phyloP scores from a whole-genome alignment of 345 rosid genomes.

The Nasturtium officinale region DNA sequence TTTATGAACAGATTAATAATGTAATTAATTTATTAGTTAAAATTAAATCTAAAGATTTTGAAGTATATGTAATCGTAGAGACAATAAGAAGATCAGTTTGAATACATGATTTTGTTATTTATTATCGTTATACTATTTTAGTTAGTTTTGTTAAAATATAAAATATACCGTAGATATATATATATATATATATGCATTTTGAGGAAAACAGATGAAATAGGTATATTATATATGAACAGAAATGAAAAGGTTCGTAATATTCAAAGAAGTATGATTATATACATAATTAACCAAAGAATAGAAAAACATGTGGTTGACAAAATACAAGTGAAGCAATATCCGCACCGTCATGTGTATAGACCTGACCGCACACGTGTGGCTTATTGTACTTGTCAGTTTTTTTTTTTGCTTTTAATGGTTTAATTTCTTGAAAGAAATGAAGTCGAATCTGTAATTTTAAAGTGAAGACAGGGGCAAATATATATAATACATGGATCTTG shows the following conservation, averaged over 20 bases:
- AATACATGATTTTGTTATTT: neutral
- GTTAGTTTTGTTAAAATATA: neutral
- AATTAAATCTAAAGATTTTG: neutral
- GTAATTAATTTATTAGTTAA: neutral
- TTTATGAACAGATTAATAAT: neutral
- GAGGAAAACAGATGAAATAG: too few species aligned
- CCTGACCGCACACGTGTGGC: conserved; percentile 43
- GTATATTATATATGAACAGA: too few species aligned
- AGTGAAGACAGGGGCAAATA: conserved; percentile 31
- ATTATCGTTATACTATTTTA: neutral
- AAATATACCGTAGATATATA: neutral
- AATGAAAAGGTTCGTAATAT: too few species aligned
- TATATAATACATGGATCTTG: conserved; percentile 39
- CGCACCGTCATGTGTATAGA: conserved; percentile 40
- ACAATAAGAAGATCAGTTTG: neutral
- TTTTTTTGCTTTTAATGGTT: conserved; percentile 17
- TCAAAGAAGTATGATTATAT: neutral
- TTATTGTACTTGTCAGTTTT: conserved; percentile 14
- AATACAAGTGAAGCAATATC: conserved; percentile 12
- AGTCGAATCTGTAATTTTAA: conserved; percentile 31
- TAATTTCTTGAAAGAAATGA: neutral
- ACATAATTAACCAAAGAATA: neutral
- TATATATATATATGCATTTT: too few species aligned
- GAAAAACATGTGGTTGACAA: neutral
- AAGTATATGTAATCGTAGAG: neutral